Conservation (phyloP, 306 rosid species). For the Senna siamea region DNA sequence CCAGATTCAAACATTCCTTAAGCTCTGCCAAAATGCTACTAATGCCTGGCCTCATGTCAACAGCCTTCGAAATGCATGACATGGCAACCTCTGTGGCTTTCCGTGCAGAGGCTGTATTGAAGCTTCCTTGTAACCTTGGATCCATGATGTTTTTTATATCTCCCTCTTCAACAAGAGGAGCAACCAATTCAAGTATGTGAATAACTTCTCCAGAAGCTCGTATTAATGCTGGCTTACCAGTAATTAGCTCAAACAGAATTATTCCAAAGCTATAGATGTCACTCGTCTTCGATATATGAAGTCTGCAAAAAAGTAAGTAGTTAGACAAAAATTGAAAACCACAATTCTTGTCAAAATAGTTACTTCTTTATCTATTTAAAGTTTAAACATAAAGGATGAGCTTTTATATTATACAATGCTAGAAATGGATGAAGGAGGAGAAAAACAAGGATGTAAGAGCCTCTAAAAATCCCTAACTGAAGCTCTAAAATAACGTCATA, state of each 20-base stretch:
- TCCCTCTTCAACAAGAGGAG: constrained; percentile 18
- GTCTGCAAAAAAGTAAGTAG: not conserved
- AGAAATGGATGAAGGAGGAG: too few relatives aligned
- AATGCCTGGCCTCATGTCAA: constrained; percentile 25
- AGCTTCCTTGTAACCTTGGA: constrained; percentile 28
- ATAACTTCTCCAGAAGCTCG: not conserved
- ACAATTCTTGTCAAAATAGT: too few relatives aligned
- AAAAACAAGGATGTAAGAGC: too few relatives aligned
- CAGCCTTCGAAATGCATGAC: constrained; percentile 1
- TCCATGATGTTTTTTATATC: constrained; percentile 21
- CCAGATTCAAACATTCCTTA: not conserved
- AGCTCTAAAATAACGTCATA: too few relatives aligned
- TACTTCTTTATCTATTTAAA: too few relatives aligned
- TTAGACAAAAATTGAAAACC: too few relatives aligned
- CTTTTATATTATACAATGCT: too few relatives aligned
- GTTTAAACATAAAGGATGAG: too few relatives aligned
- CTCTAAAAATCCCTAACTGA: too few relatives aligned
- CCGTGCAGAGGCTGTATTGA: not conserved
- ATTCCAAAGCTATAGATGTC: constrained; percentile 32
- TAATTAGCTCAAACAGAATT: constrained; percentile 33
- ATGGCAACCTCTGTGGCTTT: constrained; percentile 5
- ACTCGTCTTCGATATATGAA: not conserved
- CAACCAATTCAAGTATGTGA: constrained; percentile 16
- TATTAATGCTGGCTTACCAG: constrained; percentile 28
- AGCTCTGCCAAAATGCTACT: constrained; percentile 15